Conservation (phyloP, 2,329 filamentous ascomycete species). For the Aulographum hederae region DNA sequence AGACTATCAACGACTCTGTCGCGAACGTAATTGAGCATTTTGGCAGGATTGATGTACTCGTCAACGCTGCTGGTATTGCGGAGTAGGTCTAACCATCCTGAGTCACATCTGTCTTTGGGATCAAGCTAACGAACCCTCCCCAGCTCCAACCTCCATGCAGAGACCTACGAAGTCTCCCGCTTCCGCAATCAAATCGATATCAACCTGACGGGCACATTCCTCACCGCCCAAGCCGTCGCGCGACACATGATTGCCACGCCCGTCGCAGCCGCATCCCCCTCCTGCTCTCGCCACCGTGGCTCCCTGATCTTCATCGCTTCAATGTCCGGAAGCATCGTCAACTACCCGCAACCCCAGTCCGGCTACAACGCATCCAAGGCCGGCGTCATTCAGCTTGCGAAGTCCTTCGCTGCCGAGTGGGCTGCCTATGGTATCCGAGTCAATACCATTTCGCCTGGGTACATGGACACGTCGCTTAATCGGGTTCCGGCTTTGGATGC, state of each 20-base stretch:
- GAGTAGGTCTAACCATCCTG: slow-evolving; percentile 40
- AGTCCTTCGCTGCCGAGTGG: slow-evolving; percentile 56
- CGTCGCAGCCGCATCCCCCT: too few species aligned
- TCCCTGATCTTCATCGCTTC: slow-evolving; percentile 48
- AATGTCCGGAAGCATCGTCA: slow-evolving; percentile 50
- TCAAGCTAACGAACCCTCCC: too few species aligned
- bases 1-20: slow-evolving; percentile 51
- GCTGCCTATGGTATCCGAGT: slow-evolving; percentile 50
- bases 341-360: slow-evolving; percentile 53
- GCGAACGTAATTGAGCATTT: slow-evolving; percentile 46
- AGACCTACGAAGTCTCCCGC: slow-evolving; percentile 38
- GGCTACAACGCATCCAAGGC: slow-evolving; percentile 59
- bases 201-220: slow-evolving; percentile 53
- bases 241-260: slow-evolving; percentile 32
- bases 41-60: slow-evolving; percentile 54
- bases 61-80: slow-evolving; percentile 66
- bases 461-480: slow-evolving; percentile 62
- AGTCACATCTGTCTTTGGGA: too few species aligned
- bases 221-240: slow-evolving; percentile 50
- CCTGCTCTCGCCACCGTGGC: too few species aligned
- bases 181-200: slow-evolving; percentile 50
- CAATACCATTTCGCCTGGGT: slow-evolving; percentile 54
- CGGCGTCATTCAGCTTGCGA: slow-evolving; percentile 43
- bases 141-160: too few species aligned
- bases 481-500: slow-evolving; percentile 39